Evolutionary conservation across 2,329 filamentous ascomycete species (phyloP), one percentile per base, ranked within the genome.

Genomic region (Pseudocercospora fijiensis): DNA sequence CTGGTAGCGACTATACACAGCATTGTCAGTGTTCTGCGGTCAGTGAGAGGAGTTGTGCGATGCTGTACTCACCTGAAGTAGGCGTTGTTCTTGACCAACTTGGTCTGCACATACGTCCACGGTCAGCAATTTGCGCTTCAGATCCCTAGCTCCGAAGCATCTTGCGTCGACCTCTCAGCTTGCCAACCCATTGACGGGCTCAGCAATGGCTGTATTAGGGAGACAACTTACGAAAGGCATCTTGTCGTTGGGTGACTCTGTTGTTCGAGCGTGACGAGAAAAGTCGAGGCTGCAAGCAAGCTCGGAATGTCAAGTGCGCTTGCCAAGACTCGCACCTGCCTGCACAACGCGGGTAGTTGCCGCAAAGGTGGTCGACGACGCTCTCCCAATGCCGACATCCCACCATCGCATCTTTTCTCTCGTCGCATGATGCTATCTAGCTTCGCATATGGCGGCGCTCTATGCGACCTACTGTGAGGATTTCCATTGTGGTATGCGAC

Each of bases 41-140:
- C 51, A 55, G 47, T 60, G 59, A 60, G 60, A 13, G 24, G 4
- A 4, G 13, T n/a, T 6, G 9, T 22, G n/a, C 18, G 9, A n/a
- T 49, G 43, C 22, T 41, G 53, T 65, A 83, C 89, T 89, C 78
- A 96, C 92, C 92, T 96, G 88, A 91, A 97, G 92, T 98, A 99
- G 80, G 95, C 90, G 83, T 90, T 92, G 87, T 90, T 96, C 90
- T 62, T 66, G 64, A 65, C 66, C 53, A 61, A 52, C 63, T 67
- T 62, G 63, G 60, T 67, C 66, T 69, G 62, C 66, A 68, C 45
- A 81, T 74, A 73, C 80, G 82, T 84, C 85, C 82, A 88, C 91
- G 96, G 92, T 97, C 93, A 97, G 94, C 94, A 97, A 96, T 96
- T 96, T 88, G 88, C 93, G 92, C 93, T 97, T 97, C 93, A 97